A percentile compares a stretch with the other conserved stretches of the same genome.
Conservation (phyloP, 2,329 filamentous ascomycete genomes). For the Zelopaecilomyces penicillatus region DNA sequence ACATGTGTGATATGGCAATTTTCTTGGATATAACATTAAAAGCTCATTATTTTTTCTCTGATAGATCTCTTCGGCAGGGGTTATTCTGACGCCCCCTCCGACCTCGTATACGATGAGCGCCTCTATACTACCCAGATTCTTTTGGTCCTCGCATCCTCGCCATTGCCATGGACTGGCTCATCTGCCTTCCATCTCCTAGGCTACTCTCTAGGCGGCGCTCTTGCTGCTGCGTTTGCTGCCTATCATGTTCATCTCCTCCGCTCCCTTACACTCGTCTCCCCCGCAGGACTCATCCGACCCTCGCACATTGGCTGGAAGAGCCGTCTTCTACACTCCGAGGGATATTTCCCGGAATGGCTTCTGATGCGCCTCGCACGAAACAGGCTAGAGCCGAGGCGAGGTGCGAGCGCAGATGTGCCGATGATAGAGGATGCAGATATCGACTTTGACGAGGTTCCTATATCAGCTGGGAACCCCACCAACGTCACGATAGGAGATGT, state of each 20-base stretch:
- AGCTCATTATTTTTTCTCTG: too few relatives aligned
- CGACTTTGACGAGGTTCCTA: slow-evolving; percentile 38
- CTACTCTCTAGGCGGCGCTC: slow-evolving; percentile 72
- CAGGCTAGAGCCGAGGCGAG: slow-evolving; percentile 37
- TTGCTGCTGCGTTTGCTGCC: slow-evolving; percentile 60
- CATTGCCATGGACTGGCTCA: slow-evolving; percentile 44
- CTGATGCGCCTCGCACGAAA: slow-evolving; percentile 44
- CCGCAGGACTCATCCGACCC: slow-evolving; percentile 58
- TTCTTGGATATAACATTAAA: too few relatives aligned
- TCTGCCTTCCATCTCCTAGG: slow-evolving; percentile 63
- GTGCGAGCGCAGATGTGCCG: slow-evolving; percentile 26
- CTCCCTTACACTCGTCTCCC: slow-evolving; percentile 58
- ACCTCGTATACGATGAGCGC: slow-evolving; percentile 51
- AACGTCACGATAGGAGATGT: slow-evolving; percentile 47
- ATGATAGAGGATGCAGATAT: slow-evolving; percentile 32
- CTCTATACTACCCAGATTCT: slow-evolving; percentile 61
- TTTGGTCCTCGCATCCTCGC: slow-evolving; percentile 55
- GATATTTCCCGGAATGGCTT: slow-evolving; percentile 50
- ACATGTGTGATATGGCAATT: too few relatives aligned
- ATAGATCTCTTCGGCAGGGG: slow-evolving; percentile 68
- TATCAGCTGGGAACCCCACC: slow-evolving; percentile 43
- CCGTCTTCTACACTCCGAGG: slow-evolving; percentile 53
- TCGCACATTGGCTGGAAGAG: slow-evolving; percentile 53
- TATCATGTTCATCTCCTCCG: slow-evolving; percentile 58
- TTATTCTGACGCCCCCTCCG: slow-evolving; percentile 60